A percentile compares a stretch with the other conserved stretches of the same genome.
Conservation (phyloP, 805 yeast species). For the Yarrowia sp. region DNA sequence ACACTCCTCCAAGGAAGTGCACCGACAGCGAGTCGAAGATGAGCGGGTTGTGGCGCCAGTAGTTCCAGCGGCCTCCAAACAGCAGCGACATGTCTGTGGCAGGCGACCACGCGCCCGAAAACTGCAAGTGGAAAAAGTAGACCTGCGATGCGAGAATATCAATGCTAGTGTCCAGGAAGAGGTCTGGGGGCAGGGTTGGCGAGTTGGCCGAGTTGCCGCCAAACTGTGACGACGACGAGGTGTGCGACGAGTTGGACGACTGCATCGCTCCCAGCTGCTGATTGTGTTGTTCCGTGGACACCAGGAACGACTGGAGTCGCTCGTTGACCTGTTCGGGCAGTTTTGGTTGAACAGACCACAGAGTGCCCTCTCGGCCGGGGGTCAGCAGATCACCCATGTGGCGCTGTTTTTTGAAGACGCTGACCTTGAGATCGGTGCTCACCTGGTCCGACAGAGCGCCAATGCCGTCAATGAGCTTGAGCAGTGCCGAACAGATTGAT, state of each 20-base stretch:
- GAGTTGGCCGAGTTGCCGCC: conserved; percentile 43
- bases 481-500: conserved; percentile 63
- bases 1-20: conserved; percentile 78
- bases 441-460: conserved; percentile 59
- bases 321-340: conserved; percentile 43
- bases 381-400: conserved; percentile 52
- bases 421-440: conserved; percentile 60
- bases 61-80: conserved; percentile 56
- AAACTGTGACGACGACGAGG: conserved; percentile 26
- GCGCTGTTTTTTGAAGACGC: conserved; percentile 61
- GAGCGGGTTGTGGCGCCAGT: conserved; percentile 70
- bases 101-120: conserved; percentile 78
- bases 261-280: conserved; percentile 14
- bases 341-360: conserved; percentile 44
- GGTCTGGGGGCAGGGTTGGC: conserved; percentile 51
- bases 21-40: conserved; percentile 74
- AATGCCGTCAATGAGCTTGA: conserved; percentile 59
- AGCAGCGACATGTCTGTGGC: conserved; percentile 77
- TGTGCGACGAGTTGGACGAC: conserved; percentile 38
- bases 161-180: conserved; percentile 63
- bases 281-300: conserved; percentile 9
- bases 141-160: conserved; percentile 67
- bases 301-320: conserved; percentile 42
- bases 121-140: conserved; percentile 69
- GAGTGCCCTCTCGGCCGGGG: conserved; percentile 43